phyloP scores from a whole-genome alignment of 768 basidiomycete species.

The Trametes punicea region DNA sequence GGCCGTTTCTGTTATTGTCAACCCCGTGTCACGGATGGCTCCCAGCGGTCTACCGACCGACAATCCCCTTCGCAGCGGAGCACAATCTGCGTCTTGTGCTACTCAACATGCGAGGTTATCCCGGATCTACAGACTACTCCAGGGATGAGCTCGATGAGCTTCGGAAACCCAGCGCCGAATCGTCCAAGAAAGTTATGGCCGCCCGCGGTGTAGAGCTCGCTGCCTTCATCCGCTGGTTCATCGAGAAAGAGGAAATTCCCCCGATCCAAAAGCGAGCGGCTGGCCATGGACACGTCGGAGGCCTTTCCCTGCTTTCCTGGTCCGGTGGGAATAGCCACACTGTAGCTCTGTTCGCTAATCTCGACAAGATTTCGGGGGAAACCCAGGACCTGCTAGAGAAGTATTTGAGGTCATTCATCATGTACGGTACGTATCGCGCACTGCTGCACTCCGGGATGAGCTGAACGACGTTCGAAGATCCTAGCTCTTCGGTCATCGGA shows the following conservation, averaged over 20 bases:
- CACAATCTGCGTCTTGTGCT: conserved; percentile 25
- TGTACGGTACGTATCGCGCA: conserved; percentile 14
- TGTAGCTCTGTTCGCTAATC: conserved; percentile 17
- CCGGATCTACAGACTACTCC: conserved; percentile 25
- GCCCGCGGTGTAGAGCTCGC: conserved; percentile 17
- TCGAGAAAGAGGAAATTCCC: conserved; percentile 16
- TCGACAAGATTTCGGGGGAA: conserved; percentile 5
- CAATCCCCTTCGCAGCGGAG: conserved; percentile 19
- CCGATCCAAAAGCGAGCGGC: neutral
- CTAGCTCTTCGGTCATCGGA: neutral
- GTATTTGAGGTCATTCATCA: conserved; percentile 18
- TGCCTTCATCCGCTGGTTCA: conserved; percentile 20
- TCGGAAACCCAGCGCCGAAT: neutral
- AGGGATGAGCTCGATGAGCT: conserved; percentile 15
- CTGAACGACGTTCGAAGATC: neutral
- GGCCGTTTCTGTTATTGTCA: neutral
- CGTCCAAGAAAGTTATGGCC: neutral
- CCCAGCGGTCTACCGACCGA: conserved; percentile 11
- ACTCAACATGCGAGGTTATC: conserved; percentile 27
- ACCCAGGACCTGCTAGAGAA: conserved; percentile 6
- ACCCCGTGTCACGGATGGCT: neutral
- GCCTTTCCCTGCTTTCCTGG: conserved; percentile 15
- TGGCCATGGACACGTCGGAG: conserved; percentile 1
- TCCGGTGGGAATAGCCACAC: conserved; percentile 17
- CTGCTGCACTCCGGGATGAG: neutral